phyloP scores from a whole-genome alignment of 225 moss, liverwort and hornwort genomes.

The Straminergon stramineum region DNA sequence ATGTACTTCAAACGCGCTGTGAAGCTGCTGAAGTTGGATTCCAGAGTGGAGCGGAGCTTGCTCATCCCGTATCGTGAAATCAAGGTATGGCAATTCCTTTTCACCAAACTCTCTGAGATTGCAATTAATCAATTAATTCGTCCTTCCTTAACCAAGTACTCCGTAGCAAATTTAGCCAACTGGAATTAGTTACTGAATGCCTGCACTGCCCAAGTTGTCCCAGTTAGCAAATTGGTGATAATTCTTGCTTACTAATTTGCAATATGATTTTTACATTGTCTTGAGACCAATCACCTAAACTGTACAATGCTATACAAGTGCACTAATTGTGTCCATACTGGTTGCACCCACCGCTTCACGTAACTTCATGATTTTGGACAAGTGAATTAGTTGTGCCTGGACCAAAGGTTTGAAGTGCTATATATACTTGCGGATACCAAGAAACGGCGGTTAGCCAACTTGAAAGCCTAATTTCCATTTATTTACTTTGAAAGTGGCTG shows the following conservation, averaged over 20 bases:
- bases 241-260: background rate
- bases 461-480: background rate
- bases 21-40: conserved; percentile 67
- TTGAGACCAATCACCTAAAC: background rate
- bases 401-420: background rate
- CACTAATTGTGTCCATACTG: background rate
- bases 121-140: background rate
- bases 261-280: background rate
- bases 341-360: background rate
- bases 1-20: conserved; percentile 83
- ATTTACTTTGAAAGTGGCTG: background rate
- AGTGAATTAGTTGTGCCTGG: background rate
- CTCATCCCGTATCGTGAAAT: conserved; percentile 92
- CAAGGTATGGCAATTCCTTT: conserved; percentile 31
- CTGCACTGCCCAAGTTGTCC: background rate
- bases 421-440: background rate
- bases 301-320: background rate
- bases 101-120: background rate
- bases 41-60: conserved; percentile 74
- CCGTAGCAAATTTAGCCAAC: background rate
- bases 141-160: background rate
- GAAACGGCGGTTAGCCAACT: background rate
- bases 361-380: background rate
- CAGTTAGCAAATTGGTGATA: background rate
- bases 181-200: background rate